phyloP scores from a whole-genome alignment of 805 yeast species.

The Yamadazyma tumulicola region DNA sequence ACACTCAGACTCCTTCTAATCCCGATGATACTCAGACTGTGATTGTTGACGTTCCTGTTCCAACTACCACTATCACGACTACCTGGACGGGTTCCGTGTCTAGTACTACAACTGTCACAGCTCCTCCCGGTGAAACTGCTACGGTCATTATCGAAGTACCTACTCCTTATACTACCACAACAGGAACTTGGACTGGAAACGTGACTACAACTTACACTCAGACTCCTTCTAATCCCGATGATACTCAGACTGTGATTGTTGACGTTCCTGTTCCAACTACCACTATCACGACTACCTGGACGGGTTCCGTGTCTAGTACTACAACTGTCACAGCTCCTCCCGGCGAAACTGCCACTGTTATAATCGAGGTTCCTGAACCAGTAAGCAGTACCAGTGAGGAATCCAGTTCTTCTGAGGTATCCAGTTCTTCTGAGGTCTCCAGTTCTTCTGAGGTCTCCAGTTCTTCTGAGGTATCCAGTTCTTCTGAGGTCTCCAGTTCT shows the following conservation, averaged over 20 bases:
- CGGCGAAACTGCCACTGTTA: slow-evolving; percentile 19
- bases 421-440: too few relatives aligned
- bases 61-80: slow-evolving; percentile 10
- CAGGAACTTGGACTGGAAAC: slow-evolving; percentile 11
- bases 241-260: slow-evolving; percentile 17
- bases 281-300: slow-evolving; percentile 14
- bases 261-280: slow-evolving; percentile 14
- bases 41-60: slow-evolving; percentile 18
- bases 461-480: too few relatives aligned
- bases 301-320: slow-evolving; percentile 12
- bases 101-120: too few relatives aligned
- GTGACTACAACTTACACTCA: too few relatives aligned
- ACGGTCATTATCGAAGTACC: slow-evolving; percentile 15
- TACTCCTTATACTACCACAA: slow-evolving; percentile 14
- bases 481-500: too few relatives aligned
- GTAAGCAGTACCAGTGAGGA: neutral
- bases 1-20: slow-evolving; percentile 10
- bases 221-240: too few relatives aligned
- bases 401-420: neutral
- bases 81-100: too few relatives aligned
- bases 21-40: slow-evolving; percentile 21
- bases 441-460: neutral
- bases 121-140: slow-evolving; percentile 10
- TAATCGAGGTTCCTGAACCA: slow-evolving; percentile 13
- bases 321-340: slow-evolving; percentile 14